phyloP scores from a whole-genome alignment of 2,329 filamentous ascomycete species.

The Verticillium zaregamsianum region DNA sequence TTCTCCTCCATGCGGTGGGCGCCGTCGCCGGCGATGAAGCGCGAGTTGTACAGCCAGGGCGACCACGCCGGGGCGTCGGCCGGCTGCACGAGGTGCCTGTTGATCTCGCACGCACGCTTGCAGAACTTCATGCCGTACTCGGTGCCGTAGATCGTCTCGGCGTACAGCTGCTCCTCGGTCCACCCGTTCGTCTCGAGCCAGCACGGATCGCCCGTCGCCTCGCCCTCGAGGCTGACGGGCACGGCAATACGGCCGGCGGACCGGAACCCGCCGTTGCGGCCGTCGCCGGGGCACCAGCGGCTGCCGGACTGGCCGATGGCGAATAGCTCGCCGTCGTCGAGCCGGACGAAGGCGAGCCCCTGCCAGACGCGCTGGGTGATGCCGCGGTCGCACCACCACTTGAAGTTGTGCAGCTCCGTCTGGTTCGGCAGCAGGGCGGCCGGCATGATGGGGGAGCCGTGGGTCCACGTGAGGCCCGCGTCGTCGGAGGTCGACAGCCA shows the following conservation, averaged over 20 bases:
- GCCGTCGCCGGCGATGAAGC: constrained; percentile 13
- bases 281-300: constrained; percentile 6
- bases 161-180: constrained; percentile 11
- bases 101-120: constrained; percentile 12
- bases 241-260: constrained; percentile 14
- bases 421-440: constrained; percentile 19
- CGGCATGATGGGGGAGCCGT: constrained; percentile 12
- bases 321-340: constrained; percentile 10
- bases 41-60: constrained; percentile 16
- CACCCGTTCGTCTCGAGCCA: constrained; percentile 17
- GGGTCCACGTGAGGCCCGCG: constrained; percentile 15
- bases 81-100: constrained; percentile 7
- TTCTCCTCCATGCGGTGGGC: constrained; percentile 18
- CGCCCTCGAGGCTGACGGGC: constrained; percentile 10
- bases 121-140: constrained; percentile 17
- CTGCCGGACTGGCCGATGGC: constrained; percentile 14
- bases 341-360: constrained; percentile 9
- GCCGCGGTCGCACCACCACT: constrained; percentile 17
- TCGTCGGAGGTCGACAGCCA: constrained; percentile 17
- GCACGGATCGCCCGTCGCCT: constrained; percentile 13
- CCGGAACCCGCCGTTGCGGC: constrained; percentile 6
- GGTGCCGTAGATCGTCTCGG: constrained; percentile 16
- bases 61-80: constrained; percentile 15
- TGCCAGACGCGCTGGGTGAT: constrained; percentile 17
- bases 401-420: constrained; percentile 15